Conservation (phyloP, 192 early-diverging fungal genomes). For the Linnemannia exigua region DNA sequence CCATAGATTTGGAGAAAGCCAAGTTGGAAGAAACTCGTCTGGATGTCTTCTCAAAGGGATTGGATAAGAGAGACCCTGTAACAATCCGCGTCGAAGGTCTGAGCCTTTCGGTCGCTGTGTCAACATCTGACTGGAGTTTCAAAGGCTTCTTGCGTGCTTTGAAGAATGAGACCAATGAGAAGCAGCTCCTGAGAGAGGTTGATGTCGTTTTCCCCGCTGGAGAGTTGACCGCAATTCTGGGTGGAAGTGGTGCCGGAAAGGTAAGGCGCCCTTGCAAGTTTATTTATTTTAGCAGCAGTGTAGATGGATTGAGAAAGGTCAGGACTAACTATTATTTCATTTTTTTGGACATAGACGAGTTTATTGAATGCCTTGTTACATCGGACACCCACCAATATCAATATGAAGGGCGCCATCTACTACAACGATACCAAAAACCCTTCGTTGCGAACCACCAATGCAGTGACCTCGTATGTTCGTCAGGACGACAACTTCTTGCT, state of each 20-base stretch:
- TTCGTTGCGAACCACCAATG: constrained; percentile 35
- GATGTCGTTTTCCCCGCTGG: constrained; percentile 56
- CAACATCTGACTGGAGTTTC: constrained; percentile 39
- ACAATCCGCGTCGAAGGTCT: constrained; percentile 50
- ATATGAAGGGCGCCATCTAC: constrained; percentile 37
- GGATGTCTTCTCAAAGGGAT: constrained; percentile 46
- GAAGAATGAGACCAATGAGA: constrained; percentile 24
- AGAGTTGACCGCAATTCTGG: constrained; percentile 49
- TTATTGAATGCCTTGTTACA: constrained; percentile 40
- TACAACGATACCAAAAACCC: constrained; percentile 53
- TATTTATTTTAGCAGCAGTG: background rate
- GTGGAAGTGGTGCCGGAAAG: constrained; percentile 56
- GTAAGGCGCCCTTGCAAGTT: constrained; percentile 2
- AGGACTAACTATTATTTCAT: background rate
- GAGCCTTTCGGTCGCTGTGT: constrained; percentile 28
- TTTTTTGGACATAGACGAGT: constrained; percentile 29
- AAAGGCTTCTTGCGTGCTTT: constrained; percentile 20
- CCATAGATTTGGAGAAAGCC: constrained; percentile 21
- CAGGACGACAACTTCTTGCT: constrained; percentile 55
- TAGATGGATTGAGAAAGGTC: background rate
- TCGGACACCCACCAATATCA: constrained; percentile 19
- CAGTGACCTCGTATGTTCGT: constrained; percentile 51
- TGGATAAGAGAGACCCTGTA: constrained; percentile 37
- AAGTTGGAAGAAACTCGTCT: constrained; percentile 37
- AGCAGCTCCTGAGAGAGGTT: constrained; percentile 40